Evolutionary conservation across 1,284 basidiomycete species (phyloP), one percentile per base, ranked within the genome.

Genomic region (Ceratobasidium sp.): DNA sequence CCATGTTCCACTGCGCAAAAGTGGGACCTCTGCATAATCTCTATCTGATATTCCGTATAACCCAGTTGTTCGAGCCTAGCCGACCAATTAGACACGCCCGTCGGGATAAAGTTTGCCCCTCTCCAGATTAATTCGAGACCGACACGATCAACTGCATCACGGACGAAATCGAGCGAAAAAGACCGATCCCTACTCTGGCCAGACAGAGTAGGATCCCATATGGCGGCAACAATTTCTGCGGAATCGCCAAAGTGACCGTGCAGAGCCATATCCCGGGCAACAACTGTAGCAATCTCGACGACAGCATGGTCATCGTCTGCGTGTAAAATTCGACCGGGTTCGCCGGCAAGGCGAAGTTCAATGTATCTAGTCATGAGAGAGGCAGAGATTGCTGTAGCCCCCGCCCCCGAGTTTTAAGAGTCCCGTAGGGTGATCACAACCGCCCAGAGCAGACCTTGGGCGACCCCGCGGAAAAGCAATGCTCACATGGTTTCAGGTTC

Each of bases 181-280:
- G 40, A 8, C 17, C 1, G 10, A 29, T 20, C 31, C 4, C 25
- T 12, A 3, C n/a, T 31, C 6, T 27, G 13, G 17, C 31, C 27
- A 1, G 42, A 50, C 13, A 62, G 29, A 10, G 15, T 20, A 10
- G n/a, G 13, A 31, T 62, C 50, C 58, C 58, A 62, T 42, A 62
- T 50, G 12, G 45, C 43, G 4, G 58, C 58, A 17, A 62, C 29
- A 25, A 62, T 50, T n/a, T 42, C 38, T 34, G 42, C 58, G 27
- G 58, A 62, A n/a, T 62, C 40, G n/a, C 3, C 2, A 43, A 62
- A 25, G 27, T 62, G 25, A 5, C 58, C 58, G 32, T 62, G 43
- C 29, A 62, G 20, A 29, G 58, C 58, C 43, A 62, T 47, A 22
- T 62, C 58, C n/a, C 58, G 43, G 25, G 58, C 58, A 20, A 62